Base-by-base conservation (phyloP, 148 eudicot species). In the Camellia japonica region DNA sequence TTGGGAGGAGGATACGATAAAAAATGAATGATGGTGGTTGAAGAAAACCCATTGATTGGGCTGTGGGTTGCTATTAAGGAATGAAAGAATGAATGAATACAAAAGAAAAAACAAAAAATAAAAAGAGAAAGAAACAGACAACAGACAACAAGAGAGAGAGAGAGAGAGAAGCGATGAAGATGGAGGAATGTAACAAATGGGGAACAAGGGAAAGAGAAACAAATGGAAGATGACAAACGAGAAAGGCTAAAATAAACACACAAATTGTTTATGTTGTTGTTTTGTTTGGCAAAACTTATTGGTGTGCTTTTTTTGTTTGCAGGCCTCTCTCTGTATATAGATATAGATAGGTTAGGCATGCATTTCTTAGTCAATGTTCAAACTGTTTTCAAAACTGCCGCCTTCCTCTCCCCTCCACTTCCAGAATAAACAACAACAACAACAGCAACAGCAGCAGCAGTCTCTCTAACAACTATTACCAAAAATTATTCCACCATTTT, bases 21-120 rank as follows among this genome's bases (percentile, higher is more conserved):
- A 16, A 56, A 44, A 20, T 44, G 71, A 59, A 72, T 46, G 46
- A 66, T 60, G 56, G 83, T 72, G 65, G 14, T 43, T 19, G 64
- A 54, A 80, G 49, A 71, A 68, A 63, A 70, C 78, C 85, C 85
- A 83, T 73, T 68, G 61, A 83, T 73, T 68, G 61, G 76, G 16
- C 12, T 18, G 19, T 71, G 73, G 76, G 72, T 44, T 10, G 72
- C 62, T 68, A 58, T 67, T 59, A 49, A 30, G 69, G 55, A 76
- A 58, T 13, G 47, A 13, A 18, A 14, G 6, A 4, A 61, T 66
- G 54, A 30, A 43, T 3, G 7, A 61, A 61, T 56, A 44, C 49
- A 52, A 46, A 79, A 65, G 19, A 43, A 3, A 30, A 71, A 65
- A 78, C 74, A 78, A 76, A 14, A 19, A 4, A 60, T 0, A 60